Conservation (phyloP, 805 yeast genomes). For the Cyberlindnera meyerae region DNA sequence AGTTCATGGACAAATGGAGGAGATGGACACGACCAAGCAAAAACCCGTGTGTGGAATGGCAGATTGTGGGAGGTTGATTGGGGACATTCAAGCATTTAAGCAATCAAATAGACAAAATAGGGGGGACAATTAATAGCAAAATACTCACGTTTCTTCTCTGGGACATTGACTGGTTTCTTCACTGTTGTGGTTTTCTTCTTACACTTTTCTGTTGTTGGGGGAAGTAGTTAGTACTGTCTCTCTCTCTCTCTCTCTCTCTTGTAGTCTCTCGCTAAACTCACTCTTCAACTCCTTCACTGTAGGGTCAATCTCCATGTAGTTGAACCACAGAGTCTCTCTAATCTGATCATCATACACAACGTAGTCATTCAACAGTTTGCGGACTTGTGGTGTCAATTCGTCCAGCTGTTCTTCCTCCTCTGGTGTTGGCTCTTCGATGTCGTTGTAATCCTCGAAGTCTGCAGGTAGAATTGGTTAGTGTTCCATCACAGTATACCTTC, state of each 20-base stretch:
- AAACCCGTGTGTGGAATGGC: too few species aligned
- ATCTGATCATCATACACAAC: slow-evolving; percentile 43
- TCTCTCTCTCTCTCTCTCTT: too few species aligned
- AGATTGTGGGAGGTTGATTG: too few species aligned
- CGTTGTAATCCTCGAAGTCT: slow-evolving; percentile 28
- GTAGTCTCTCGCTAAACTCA: slow-evolving; percentile 11
- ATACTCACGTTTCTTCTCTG: slow-evolving; percentile 42
- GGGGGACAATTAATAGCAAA: background rate
- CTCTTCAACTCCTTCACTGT: slow-evolving; percentile 42
- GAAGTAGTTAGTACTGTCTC: slow-evolving; percentile 4
- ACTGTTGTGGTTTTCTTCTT: slow-evolving; percentile 23
- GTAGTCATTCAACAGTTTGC: slow-evolving; percentile 33
- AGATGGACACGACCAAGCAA: too few species aligned
- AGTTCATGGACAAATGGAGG: too few species aligned
- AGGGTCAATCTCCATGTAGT: slow-evolving; percentile 50
- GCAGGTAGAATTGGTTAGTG: too few species aligned
- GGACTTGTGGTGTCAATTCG: slow-evolving; percentile 39
- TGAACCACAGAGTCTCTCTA: slow-evolving; percentile 54
- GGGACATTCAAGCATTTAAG: too few species aligned
- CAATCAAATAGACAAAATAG: too few species aligned
- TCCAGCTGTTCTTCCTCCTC: slow-evolving; percentile 39
- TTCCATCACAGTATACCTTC: too few species aligned
- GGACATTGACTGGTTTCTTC: slow-evolving; percentile 20
- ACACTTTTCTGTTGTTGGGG: slow-evolving; percentile 19
- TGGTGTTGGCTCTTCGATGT: slow-evolving; percentile 30